phyloP scores from a whole-genome alignment of 257 asterid genomes.

The Cordia subcordata region DNA sequence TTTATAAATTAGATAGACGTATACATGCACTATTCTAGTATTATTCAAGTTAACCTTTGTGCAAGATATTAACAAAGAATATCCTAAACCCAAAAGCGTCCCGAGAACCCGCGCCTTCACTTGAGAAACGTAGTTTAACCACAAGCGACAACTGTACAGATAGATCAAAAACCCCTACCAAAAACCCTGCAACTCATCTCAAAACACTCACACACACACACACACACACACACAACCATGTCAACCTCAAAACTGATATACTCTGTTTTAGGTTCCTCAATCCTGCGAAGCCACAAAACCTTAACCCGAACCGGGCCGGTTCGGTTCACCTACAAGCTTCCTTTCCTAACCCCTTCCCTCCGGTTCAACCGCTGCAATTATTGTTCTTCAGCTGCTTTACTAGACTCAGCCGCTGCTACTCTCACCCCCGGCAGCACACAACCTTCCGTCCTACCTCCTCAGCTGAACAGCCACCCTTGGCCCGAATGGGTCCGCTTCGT shows the following conservation, averaged over 20 bases:
- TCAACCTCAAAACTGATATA: not conserved
- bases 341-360: not conserved
- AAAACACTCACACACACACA: not conserved
- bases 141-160: not conserved
- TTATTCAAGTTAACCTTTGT: not conserved
- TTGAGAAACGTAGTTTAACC: too few relatives aligned
- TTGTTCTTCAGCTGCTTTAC: not conserved
- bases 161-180: not conserved
- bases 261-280: not conserved
- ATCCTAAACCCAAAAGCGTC: not conserved
- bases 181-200: not conserved
- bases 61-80: not conserved
- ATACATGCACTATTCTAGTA: not conserved
- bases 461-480: constrained; percentile 68
- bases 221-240: not conserved
- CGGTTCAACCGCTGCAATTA: not conserved
- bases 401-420: constrained; percentile 8
- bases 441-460: constrained; percentile 7
- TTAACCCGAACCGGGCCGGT: too few relatives aligned
- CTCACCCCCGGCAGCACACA: constrained; percentile 10
- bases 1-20: too few relatives aligned
- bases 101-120: not conserved
- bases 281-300: not conserved
- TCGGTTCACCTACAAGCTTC: not conserved
- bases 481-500: constrained; percentile 86